These are phyloP conservation scores for Nakataea oryzae DNA, from an alignment of 2,329 filamentous ascomycete genomes.

Conservation along the genomic window DNA sequence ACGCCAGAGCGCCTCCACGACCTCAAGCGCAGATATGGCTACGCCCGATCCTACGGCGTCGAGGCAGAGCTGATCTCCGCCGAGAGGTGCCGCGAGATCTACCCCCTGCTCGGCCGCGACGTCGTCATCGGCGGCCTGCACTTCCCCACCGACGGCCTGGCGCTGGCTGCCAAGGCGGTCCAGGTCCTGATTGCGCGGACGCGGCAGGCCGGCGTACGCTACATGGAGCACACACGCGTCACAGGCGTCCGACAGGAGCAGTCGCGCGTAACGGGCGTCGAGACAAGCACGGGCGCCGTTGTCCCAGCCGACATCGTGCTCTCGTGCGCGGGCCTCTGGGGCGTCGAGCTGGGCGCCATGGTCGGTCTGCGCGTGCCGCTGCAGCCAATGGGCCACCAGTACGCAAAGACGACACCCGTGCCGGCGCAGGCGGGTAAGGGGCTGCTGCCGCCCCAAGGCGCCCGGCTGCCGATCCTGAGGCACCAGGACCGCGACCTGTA, in stretches of 20 bases:
- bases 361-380: constrained; percentile 45
- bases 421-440: constrained; percentile 13
- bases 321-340: constrained; percentile 57
- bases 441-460: constrained; percentile 26
- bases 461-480: constrained; percentile 45
- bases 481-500: constrained; percentile 56
- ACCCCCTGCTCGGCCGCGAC: constrained; percentile 42
- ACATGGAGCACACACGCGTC: constrained; percentile 44
- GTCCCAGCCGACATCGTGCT: constrained; percentile 50
- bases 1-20: constrained; percentile 48
- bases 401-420: constrained; percentile 49
- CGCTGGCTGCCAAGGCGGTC: constrained; percentile 49
- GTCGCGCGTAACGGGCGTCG: constrained; percentile 44
- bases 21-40: constrained; percentile 52
- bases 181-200: constrained; percentile 51
- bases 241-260: constrained; percentile 41
- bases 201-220: constrained; percentile 44
- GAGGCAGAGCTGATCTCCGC: constrained; percentile 38
- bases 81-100: constrained; percentile 40
- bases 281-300: constrained; percentile 25
- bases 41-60: constrained; percentile 50
- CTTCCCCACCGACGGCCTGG: constrained; percentile 50
- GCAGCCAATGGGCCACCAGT: constrained; percentile 52
- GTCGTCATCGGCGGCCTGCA: constrained; percentile 47
- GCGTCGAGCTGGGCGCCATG: constrained; percentile 54